Base-by-base conservation (phyloP, 2,329 filamentous ascomycete genomes). In the Calonectria fujianensis region DNA sequence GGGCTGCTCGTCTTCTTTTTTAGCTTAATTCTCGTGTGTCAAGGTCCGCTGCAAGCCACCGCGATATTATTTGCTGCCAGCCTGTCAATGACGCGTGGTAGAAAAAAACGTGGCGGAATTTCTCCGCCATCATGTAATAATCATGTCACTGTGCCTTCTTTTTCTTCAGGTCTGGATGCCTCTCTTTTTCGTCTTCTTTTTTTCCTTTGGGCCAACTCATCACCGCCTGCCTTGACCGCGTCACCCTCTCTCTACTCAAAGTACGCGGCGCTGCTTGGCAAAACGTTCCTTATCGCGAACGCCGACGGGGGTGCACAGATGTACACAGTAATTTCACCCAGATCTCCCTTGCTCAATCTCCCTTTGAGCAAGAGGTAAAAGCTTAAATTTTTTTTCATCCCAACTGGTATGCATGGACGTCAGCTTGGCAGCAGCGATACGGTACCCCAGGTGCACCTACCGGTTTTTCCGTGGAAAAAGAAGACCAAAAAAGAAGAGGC, bases 331-430 rank as follows among this genome's bases (percentile, higher is more conserved):
- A 48, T 48, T 48, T 48, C 24, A 24, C 20, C 52, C 29, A 57
- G 29, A 20, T 57, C 31, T 32, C 29, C 52, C 52, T 32, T 32
- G 52, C 4, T 39, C n/a, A 18, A 63, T 35, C 52, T 13, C 27
- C 31, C 52, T 20, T n/a, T 29, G 16, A 41, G 24, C 27, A 27
- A 27, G n/a, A 24, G 39, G 37, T n/a, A 63, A 39, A 63, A 63
- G 57, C 57, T 63, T 63, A 63, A 20, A 41, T 61, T 11, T 54
- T 31, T 54, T 57, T 35, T 35, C 57, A 63, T 39, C 57, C 57
- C 57, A 41, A 37, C 29, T 57, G 52, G 52, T 24, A 57, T 57
- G 52, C 31, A 32, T 35, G 51, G 51, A 32, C 52, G 8, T 32
- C 6, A 11, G 16, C 29, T 57, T 35, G 52, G 18, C 31, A 7